A percentile compares a stretch with the other conserved stretches of the same genome.
phyloP scores from a whole-genome alignment of 139 green algal species.

The Microglena sp. region DNA sequence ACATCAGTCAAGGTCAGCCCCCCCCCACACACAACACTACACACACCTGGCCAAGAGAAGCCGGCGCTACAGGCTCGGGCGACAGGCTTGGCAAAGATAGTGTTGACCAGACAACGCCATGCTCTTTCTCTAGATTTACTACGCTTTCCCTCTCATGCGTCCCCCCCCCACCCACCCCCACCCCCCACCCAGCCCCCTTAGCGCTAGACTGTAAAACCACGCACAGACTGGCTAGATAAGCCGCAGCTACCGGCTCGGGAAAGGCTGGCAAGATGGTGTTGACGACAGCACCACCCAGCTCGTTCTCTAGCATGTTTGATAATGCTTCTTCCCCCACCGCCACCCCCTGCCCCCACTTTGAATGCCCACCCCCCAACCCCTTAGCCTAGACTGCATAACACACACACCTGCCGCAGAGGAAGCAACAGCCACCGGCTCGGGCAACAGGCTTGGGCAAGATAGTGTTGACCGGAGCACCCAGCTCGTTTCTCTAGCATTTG shows the following conservation, averaged over 20 bases:
- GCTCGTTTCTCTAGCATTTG: no score
- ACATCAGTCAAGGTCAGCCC: neutral
- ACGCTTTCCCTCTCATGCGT: no score
- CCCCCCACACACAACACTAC: neutral
- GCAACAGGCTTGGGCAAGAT: conserved; percentile 59
- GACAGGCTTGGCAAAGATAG: neutral
- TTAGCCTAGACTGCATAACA: conserved; percentile 1
- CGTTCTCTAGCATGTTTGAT: neutral
- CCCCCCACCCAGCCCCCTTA: no score
- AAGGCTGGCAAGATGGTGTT: no score
- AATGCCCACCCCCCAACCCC: neutral
- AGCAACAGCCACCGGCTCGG: conserved; percentile 66
- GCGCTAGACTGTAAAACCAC: no score
- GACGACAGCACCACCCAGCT: no score
- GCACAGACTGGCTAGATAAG: no score
- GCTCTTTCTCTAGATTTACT: no score
- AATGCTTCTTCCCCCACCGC: neutral
- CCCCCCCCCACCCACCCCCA: no score
- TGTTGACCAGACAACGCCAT: no score
- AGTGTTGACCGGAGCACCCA: conserved; percentile 16
- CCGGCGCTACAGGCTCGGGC: neutral
- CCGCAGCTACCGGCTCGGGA: no score
- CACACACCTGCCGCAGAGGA: conserved; percentile 64
- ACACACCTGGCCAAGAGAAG: neutral
- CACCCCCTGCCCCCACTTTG: neutral